Evolutionary conservation across 2,329 filamentous ascomycete species (phyloP), one percentile per base, ranked within the genome.

Genomic region (Pseudopyrenochaeta lycopersici): DNA sequence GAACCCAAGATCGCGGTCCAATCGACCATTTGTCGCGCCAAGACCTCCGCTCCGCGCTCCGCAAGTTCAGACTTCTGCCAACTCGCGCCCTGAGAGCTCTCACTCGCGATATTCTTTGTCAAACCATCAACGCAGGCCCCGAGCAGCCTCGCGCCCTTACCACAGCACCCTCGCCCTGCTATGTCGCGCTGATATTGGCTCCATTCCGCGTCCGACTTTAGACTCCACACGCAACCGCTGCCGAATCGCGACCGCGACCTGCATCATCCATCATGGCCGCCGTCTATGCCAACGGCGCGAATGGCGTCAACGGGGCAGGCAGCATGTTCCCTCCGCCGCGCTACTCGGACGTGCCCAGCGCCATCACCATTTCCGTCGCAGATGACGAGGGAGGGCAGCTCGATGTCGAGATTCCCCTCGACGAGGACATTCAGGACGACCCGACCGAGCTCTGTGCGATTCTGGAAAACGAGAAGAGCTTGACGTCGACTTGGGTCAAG

Each of bases 401-500:
- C 70, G 83, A 92, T 70, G 95, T 99, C 75, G 95, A 98, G 79
- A 91, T 99, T 69, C 91, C 96, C 72, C 86, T 98, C 48, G 90
- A 93, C 72, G 91, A 94, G 62, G 71, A 75, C 56, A 87, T 97
- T 33, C 86, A 93, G 56, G 95, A 98, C 74, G 95, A 98, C 72
- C 91, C 92, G 17, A 97, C 91, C 41, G 95, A 99, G 79, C 85
- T 99, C 4, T 99, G 95, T 76, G 95, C 91, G 27, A 84, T 99
- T 45, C 87, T 99, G 60, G 94, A 99, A 79, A 96, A 95, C 71
- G 96, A 99, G 76, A 88, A 89, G 70, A 93, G 92, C 14, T 90
- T 91, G 32, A 92, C 94, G 68, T 91, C 89, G 46, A 96, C 96
- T 66, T 99, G 96, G 96, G 94, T 99, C 83, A 94, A 92, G n/a